phyloP scores from a whole-genome alignment of 129 eudicot genomes.

The Rutidosis leptorrhynchoides region DNA sequence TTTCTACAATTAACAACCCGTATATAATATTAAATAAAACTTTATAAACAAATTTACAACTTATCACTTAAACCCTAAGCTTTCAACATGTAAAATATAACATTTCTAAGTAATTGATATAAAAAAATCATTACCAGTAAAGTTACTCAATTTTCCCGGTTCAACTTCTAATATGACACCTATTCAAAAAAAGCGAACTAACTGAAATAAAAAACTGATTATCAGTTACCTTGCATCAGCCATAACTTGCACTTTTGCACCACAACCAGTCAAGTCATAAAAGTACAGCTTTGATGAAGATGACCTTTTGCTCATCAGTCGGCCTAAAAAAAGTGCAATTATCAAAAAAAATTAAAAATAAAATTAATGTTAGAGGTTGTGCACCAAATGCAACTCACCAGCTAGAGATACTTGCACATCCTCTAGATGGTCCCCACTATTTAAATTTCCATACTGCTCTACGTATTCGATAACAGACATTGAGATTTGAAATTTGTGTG shows the following conservation, averaged over 20 bases:
- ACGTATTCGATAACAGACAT: conserved; percentile 57
- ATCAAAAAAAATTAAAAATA: background rate
- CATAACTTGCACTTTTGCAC: conserved; percentile 93
- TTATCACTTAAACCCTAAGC: background rate
- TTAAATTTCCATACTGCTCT: conserved; percentile 51
- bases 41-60: background rate
- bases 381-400: no score
- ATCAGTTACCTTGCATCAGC: conserved; percentile 74
- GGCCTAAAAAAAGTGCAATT: conserved; percentile 41
- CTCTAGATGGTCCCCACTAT: conserved; percentile 66
- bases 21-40: background rate
- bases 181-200: no score
- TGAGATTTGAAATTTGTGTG: conserved; percentile 67
- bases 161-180: no score
- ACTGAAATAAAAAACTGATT: background rate
- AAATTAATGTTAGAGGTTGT: background rate
- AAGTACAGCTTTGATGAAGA: conserved; percentile 80
- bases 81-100: background rate
- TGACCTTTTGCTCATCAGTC: conserved; percentile 80
- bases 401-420: conserved; percentile 68
- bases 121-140: no score
- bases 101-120: background rate
- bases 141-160: no score
- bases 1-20: conserved; percentile 16
- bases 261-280: conserved; percentile 82